A percentile compares a stretch with the other conserved stretches of the same genome.
Conservation (phyloP, 2,329 filamentous ascomycete species). For the Bimuria novae-zelandiae region DNA sequence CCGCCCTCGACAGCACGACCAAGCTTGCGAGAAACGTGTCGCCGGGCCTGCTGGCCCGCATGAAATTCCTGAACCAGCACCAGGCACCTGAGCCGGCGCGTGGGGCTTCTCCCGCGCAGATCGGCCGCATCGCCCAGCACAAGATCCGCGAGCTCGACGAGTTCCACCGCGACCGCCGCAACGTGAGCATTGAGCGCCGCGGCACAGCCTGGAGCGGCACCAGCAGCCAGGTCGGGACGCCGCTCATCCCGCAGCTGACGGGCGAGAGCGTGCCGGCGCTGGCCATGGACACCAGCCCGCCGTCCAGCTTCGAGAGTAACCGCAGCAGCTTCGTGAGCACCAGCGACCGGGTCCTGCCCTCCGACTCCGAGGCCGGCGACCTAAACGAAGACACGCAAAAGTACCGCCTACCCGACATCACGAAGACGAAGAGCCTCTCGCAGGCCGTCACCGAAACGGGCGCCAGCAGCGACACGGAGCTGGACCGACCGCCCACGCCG, state of each 20-base stretch:
- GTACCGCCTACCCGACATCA: slow-evolving; percentile 73
- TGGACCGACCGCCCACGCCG: slow-evolving; percentile 48
- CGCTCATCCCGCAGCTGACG: slow-evolving; percentile 40
- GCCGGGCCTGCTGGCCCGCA: slow-evolving; percentile 51
- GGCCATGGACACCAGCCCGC: slow-evolving; percentile 44
- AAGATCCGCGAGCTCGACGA: slow-evolving; percentile 72
- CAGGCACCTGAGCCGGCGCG: slow-evolving; percentile 38
- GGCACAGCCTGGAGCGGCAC: slow-evolving; percentile 73
- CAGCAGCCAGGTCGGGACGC: slow-evolving; percentile 48
- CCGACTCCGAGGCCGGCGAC: slow-evolving; percentile 53
- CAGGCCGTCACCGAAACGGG: slow-evolving; percentile 37
- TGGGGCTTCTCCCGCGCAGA: slow-evolving; percentile 39
- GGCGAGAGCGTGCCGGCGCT: slow-evolving; percentile 44
- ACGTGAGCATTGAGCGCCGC: slow-evolving; percentile 63
- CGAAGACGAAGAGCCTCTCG: slow-evolving; percentile 64
- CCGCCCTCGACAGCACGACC: slow-evolving; percentile 29
- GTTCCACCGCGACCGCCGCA: slow-evolving; percentile 61
- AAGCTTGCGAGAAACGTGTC: slow-evolving; percentile 47
- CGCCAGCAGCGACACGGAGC: slow-evolving; percentile 19
- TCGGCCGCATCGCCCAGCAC: slow-evolving; percentile 72
- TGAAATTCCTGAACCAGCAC: slow-evolving; percentile 48
- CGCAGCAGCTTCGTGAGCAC: slow-evolving; percentile 55
- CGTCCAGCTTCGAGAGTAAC: slow-evolving; percentile 50
- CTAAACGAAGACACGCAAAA: slow-evolving; percentile 73
- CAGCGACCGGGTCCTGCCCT: slow-evolving; percentile 59